Conservation (phyloP, 2,329 filamentous ascomycete species). For the Diaporthe capsici region DNA sequence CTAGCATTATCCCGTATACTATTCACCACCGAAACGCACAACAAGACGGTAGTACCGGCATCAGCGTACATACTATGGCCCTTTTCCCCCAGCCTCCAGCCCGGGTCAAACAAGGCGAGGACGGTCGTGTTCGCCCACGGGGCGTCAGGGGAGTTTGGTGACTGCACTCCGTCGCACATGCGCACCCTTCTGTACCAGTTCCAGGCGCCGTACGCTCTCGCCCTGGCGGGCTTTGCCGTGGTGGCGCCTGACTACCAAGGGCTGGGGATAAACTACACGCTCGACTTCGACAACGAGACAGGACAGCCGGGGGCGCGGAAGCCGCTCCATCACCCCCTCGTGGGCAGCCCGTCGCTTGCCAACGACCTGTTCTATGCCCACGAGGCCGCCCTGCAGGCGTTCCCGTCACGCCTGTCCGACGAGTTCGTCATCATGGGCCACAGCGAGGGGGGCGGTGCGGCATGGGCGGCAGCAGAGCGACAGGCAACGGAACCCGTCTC, state of each 20-base stretch:
- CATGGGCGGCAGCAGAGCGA: conserved; percentile 56
- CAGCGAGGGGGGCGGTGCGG: conserved; percentile 57
- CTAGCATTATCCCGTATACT: conserved; percentile 62
- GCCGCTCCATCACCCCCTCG: conserved; percentile 57
- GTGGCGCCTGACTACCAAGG: conserved; percentile 61
- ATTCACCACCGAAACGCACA: conserved; percentile 61
- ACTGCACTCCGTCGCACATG: conserved; percentile 57
- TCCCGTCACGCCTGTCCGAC: conserved; percentile 50
- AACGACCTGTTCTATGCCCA: conserved; percentile 60
- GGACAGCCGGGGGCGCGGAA: conserved; percentile 49
- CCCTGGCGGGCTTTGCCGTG: conserved; percentile 59
- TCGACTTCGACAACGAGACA: background rate
- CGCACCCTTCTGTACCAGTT: conserved; percentile 58
- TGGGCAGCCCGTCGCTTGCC: conserved; percentile 54
- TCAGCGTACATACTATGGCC: conserved; percentile 67
- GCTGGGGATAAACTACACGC: conserved; percentile 53
- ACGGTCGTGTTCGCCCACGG: conserved; percentile 61
- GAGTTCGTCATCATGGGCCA: conserved; percentile 55
- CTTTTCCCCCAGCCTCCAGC: conserved; percentile 49
- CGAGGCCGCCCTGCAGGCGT: conserved; percentile 57
- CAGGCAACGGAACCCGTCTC: conserved; percentile 49
- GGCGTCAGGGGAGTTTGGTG: conserved; percentile 56
- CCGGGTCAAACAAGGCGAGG: conserved; percentile 44
- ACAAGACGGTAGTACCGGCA: conserved; percentile 60
- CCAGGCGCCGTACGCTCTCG: conserved; percentile 55